phyloP scores from a whole-genome alignment of 352 stramenopile species.

The Bremia lactucae region DNA sequence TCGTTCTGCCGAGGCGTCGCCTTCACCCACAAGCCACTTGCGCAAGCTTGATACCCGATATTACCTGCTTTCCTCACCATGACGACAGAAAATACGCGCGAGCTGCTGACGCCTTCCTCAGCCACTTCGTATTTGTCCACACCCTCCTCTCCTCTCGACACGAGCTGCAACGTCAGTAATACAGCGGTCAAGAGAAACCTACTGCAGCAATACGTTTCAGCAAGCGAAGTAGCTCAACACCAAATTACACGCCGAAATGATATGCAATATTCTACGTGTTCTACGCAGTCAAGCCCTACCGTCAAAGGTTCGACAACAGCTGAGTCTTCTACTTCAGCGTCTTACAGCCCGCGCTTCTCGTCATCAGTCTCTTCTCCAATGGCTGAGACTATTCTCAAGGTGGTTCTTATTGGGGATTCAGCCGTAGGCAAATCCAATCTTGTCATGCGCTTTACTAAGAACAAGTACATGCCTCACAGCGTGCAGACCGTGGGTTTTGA shows the following conservation, averaged over 20 bases:
- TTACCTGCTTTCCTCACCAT: slow-evolving; percentile 7
- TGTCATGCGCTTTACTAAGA: slow-evolving; percentile 84
- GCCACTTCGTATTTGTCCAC: background rate
- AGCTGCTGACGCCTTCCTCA: slow-evolving; percentile 8
- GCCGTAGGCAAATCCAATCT: slow-evolving; percentile 84
- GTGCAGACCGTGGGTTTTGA: slow-evolving; percentile 82
- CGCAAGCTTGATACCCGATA: slow-evolving; percentile 2
- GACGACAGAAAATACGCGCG: slow-evolving; percentile 28
- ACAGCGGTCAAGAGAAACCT: slow-evolving; percentile 6
- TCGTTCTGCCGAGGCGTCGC: slow-evolving; percentile 22
- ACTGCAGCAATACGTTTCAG: slow-evolving; percentile 47
- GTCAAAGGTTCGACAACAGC: slow-evolving; percentile 2
- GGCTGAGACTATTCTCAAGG: slow-evolving; percentile 67
- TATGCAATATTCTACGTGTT: slow-evolving; percentile 36
- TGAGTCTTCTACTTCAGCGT: slow-evolving; percentile 24
- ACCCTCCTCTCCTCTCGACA: background rate
- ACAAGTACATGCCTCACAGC: slow-evolving; percentile 72
- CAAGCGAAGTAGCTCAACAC: slow-evolving; percentile 60
- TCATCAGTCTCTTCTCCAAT: slow-evolving; percentile 15
- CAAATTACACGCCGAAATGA: slow-evolving; percentile 19
- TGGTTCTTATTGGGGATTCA: slow-evolving; percentile 84
- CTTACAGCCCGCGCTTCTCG: slow-evolving; percentile 41
- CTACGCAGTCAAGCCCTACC: slow-evolving; percentile 14
- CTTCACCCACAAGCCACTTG: background rate
- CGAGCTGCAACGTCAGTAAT: slow-evolving; percentile 6